These are phyloP conservation scores for Candida succiphila DNA, from an alignment of 805 yeast species.

Conservation along the genomic window DNA sequence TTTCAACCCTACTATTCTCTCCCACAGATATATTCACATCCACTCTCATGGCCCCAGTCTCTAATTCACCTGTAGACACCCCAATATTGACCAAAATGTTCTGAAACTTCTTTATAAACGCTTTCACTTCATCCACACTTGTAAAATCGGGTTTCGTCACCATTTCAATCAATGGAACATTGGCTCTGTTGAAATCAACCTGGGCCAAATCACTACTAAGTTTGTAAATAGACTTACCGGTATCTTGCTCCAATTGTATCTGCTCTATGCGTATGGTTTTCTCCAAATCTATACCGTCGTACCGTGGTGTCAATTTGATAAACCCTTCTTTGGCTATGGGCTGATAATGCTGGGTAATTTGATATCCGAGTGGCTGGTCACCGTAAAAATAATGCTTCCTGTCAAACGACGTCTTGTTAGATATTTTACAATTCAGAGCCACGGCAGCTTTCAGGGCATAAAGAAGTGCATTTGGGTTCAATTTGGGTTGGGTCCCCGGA, in stretches of 20 bases:
- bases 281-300: slow-evolving; percentile 38
- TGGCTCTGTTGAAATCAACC: slow-evolving; percentile 77
- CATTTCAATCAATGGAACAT: slow-evolving; percentile 80
- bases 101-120: slow-evolving; percentile 77
- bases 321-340: slow-evolving; percentile 71
- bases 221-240: slow-evolving; percentile 67
- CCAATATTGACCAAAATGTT: slow-evolving; percentile 55
- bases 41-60: slow-evolving; percentile 89
- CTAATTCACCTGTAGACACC: slow-evolving; percentile 84
- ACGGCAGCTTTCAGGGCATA: slow-evolving; percentile 66
- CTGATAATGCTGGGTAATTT: slow-evolving; percentile 79
- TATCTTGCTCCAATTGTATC: slow-evolving; percentile 90
- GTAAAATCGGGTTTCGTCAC: slow-evolving; percentile 86
- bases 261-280: slow-evolving; percentile 59
- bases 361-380: slow-evolving; percentile 95
- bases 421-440: slow-evolving; percentile 55
- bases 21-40: slow-evolving; percentile 88
- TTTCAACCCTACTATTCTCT: slow-evolving; percentile 67
- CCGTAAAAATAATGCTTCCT: slow-evolving; percentile 94
- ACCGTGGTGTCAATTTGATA: slow-evolving; percentile 33
- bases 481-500: slow-evolving; percentile 86
- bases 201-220: slow-evolving; percentile 28
- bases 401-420: slow-evolving; percentile 60
- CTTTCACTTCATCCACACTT: slow-evolving; percentile 54
- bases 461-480: slow-evolving; percentile 66